Conservation (phyloP, 768 basidiomycete species). For the Tricholoma terreum region DNA sequence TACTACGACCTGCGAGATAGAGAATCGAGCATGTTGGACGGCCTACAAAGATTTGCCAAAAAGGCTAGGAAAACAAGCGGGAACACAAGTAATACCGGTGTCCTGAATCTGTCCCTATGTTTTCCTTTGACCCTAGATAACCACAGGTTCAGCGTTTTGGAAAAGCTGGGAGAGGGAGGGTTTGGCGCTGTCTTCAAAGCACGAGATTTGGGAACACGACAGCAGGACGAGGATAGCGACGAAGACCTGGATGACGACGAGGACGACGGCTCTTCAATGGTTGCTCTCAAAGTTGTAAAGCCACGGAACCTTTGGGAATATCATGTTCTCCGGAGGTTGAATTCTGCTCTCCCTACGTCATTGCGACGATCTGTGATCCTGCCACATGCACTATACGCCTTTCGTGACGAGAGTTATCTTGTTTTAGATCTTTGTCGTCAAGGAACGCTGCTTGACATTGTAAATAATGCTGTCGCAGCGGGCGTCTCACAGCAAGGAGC, state of each 20-base stretch:
- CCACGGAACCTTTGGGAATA: slow-evolving; percentile 94
- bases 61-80: slow-evolving; percentile 44
- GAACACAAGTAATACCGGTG: slow-evolving; percentile 30
- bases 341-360: slow-evolving; percentile 56
- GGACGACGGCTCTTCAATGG: slow-evolving; percentile 49
- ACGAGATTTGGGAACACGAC: slow-evolving; percentile 48
- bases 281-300: slow-evolving; percentile 90
- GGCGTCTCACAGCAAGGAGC: slow-evolving; percentile 79
- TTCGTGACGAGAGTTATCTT: slow-evolving; percentile 85
- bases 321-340: slow-evolving; percentile 75
- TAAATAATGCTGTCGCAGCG: slow-evolving; percentile 76
- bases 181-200: slow-evolving; percentile 96
- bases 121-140: slow-evolving; percentile 62
- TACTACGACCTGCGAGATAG: slow-evolving; percentile 57
- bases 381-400: slow-evolving; percentile 80
- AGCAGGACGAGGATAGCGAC: slow-evolving; percentile 49
- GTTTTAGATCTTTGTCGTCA: slow-evolving; percentile 86
- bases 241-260: slow-evolving; percentile 56
- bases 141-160: slow-evolving; percentile 64
- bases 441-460: slow-evolving; percentile 87
- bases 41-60: slow-evolving; percentile 70
- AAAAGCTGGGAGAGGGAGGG: slow-evolving; percentile 95
- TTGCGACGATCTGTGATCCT: slow-evolving; percentile 68
- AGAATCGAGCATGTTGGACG: slow-evolving; percentile 58
- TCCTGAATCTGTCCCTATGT: slow-evolving; percentile 33